Conservation (phyloP, 345 rosid species). For the Populus nigra region DNA sequence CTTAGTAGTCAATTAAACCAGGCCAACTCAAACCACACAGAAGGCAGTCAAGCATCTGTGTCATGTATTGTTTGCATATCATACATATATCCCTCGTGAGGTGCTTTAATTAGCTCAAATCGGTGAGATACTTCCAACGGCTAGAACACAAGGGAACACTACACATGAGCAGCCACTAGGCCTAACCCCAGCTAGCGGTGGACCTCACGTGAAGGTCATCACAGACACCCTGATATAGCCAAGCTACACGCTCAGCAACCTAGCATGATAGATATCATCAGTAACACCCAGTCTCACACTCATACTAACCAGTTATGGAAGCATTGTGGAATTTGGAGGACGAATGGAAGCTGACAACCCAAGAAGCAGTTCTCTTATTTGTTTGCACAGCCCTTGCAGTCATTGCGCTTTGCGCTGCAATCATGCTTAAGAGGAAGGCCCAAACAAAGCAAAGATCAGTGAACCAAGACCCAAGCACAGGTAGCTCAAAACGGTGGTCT, state of each 20-base stretch:
- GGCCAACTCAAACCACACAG: neutral
- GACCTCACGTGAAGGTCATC: slow-evolving; percentile 48
- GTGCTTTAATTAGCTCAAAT: slow-evolving; percentile 8
- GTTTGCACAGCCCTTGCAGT: slow-evolving; percentile 42
- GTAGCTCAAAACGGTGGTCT: neutral
- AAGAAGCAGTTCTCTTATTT: slow-evolving; percentile 46
- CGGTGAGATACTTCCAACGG: slow-evolving; percentile 34
- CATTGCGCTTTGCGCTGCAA: slow-evolving; percentile 43
- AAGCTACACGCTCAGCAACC: neutral
- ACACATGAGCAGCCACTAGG: neutral
- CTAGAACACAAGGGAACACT: neutral
- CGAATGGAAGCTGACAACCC: slow-evolving; percentile 57
- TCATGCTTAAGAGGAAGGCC: slow-evolving; percentile 38
- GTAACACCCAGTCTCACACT: neutral
- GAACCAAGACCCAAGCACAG: slow-evolving; percentile 5
- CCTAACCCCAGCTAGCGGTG: slow-evolving; percentile 37
- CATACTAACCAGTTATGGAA: slow-evolving; percentile 41
- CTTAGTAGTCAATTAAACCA: no score
- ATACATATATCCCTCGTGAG: slow-evolving; percentile 23
- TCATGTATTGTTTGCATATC: neutral
- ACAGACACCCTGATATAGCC: neutral
- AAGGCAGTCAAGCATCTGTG: neutral
- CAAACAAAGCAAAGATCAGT: slow-evolving; percentile 25
- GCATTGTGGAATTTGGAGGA: slow-evolving; percentile 69
- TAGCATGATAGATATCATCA: neutral